Evolutionary conservation across 768 basidiomycete genomes (phyloP), one percentile per base, ranked within the genome.

Genomic region (Sistotremastrum niveocremeum): DNA sequence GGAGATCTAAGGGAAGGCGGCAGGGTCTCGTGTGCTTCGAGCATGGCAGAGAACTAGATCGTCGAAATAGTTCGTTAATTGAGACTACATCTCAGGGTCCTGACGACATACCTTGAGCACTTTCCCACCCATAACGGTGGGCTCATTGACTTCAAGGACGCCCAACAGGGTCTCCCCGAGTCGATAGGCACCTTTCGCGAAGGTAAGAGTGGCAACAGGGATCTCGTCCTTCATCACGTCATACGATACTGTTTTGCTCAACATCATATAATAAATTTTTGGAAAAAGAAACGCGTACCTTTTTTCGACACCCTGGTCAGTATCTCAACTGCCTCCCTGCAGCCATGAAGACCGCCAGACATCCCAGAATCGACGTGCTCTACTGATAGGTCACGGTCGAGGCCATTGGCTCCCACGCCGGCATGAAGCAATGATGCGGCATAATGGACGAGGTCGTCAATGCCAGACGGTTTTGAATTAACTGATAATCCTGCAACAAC

Each of bases 201-300:
- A 86, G 0, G 91, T 95, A 9, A 99, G 62, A 35, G 86, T 80
- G 5, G 94, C 93, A 48, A 98, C 89, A 37, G 79, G 77, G 35
- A 84, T 74, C 0, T 85, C 89, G 34, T 94, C 88, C 67, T 97
- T 95, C 58, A 81, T 85, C 46, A 97, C 90, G 64, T 97, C 93
- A 62, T 89, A 97, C 1, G 90, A 91, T 36, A 82, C 90, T 94
- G 53, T 28, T 42, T 31, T 46, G 34, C 10, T 29, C 11, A 38
- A 33, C 12, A 35, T 11, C 12, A 40, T 39, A 33, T 37, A 6
- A 34, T n/a, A 20, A 33, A 7, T 37, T 10, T 31, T 32, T 11
- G 2, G 6, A 8, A 30, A 47, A 38, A 5, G 32, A 8, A 11
- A 11, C 5, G 59, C 76, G 42, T 47, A 88, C 91, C 76, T 69